phyloP scores from a whole-genome alignment of 2,329 filamentous ascomycete species.

The Zopfia rhizophila region DNA sequence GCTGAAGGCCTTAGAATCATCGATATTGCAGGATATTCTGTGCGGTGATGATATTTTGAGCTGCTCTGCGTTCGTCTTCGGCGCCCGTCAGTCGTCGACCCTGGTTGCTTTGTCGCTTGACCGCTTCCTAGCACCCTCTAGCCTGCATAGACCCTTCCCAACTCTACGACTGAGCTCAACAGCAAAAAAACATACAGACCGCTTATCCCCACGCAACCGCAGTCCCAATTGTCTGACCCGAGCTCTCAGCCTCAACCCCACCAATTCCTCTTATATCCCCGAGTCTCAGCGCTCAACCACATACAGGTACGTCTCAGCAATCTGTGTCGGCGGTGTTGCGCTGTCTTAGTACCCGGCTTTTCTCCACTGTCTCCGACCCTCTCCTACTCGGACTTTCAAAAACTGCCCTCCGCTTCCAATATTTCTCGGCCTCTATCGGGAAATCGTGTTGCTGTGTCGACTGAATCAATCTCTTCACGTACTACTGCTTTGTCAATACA shows the following conservation, averaged over 20 bases:
- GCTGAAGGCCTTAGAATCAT: too few relatives aligned
- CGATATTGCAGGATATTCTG: background rate
- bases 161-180: slow-evolving; percentile 40
- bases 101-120: slow-evolving; percentile 11
- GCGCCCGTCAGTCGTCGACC: slow-evolving; percentile 17
- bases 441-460: slow-evolving; percentile 1
- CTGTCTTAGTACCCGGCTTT: slow-evolving; percentile 30
- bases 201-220: slow-evolving; percentile 30
- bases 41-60: background rate
- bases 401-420: slow-evolving; percentile 22
- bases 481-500: too few relatives aligned
- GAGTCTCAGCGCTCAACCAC: slow-evolving; percentile 33
- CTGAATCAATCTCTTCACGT: too few relatives aligned
- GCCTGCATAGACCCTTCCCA: slow-evolving; percentile 31
- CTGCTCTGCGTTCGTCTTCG: slow-evolving; percentile 7
- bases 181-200: slow-evolving; percentile 51
- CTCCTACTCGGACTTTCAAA: slow-evolving; percentile 32
- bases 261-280: slow-evolving; percentile 15
- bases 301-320: slow-evolving; percentile 48
- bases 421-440: slow-evolving; percentile 23
- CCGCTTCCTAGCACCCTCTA: slow-evolving; percentile 21
- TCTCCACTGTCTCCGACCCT: slow-evolving; percentile 30
- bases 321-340: slow-evolving; percentile 16
- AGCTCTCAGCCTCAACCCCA: slow-evolving; percentile 16
- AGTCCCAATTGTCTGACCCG: slow-evolving; percentile 29